Percentiles rank a stretch among this genome's conserved stretches.
Evolutionary conservation across 192 early-diverging fungal genomes (phyloP).

Genomic region (Podila clonocystis): DNA sequence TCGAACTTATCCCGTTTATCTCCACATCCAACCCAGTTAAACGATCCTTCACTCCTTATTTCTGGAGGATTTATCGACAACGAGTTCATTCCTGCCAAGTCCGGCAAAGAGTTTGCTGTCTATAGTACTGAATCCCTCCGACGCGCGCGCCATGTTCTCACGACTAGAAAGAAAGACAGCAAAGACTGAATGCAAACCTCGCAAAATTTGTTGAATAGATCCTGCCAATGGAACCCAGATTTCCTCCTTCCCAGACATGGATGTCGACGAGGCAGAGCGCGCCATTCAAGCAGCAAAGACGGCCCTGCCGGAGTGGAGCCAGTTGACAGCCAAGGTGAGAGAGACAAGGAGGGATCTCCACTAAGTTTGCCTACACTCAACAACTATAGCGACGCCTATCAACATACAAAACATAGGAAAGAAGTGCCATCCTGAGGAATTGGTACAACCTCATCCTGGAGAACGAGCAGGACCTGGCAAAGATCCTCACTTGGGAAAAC

Average conservation of each 20-base stretch:
- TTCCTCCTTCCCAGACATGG: conserved; percentile 74
- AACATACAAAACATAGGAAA: conserved; percentile 58
- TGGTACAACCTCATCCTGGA: conserved; percentile 73
- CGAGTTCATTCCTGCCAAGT: conserved; percentile 60
- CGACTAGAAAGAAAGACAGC: background rate
- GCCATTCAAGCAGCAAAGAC: conserved; percentile 68
- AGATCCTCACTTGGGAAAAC: conserved; percentile 84
- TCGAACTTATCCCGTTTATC: background rate
- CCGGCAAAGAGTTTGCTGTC: conserved; percentile 62
- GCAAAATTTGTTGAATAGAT: conserved; percentile 50
- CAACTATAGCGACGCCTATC: no score
- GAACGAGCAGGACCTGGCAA: conserved; percentile 79
- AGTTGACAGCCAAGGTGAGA: conserved; percentile 64
- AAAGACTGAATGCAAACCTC: background rate
- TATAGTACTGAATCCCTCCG: conserved; percentile 47
- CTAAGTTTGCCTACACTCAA: no score
- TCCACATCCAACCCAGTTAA: conserved; percentile 51
- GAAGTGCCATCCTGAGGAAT: conserved; percentile 67
- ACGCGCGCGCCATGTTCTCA: background rate
- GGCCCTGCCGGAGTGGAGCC: conserved; percentile 71
- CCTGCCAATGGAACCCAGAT: conserved; percentile 71
- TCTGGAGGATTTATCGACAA: conserved; percentile 66
- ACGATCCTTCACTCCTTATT: conserved; percentile 67
- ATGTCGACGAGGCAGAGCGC: conserved; percentile 60
- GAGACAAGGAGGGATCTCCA: background rate